A percentile compares a stretch with the other conserved stretches of the same genome.
Evolutionary conservation across 208 protist genomes (phyloP).

Genomic region (Phytomonas sp.): DNA sequence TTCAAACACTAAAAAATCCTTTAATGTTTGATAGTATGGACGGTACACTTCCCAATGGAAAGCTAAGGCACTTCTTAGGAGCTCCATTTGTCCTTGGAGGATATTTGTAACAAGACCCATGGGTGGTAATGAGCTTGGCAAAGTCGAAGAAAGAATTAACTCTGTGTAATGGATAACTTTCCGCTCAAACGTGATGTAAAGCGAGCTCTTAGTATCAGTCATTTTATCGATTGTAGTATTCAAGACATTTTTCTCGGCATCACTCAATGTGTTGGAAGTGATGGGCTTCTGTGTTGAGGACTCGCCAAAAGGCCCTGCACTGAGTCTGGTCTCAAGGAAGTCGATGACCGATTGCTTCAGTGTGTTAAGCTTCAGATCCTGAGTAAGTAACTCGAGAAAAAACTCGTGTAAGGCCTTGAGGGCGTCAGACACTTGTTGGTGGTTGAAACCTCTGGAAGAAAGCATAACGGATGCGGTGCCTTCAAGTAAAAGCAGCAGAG

Average conservation of each 20-base stretch:
- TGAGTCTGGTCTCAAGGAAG: constrained; percentile 23
- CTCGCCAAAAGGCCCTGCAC: constrained; percentile 1
- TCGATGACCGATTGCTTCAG: constrained; percentile 50
- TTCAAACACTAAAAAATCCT: background rate
- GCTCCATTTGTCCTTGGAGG: constrained; percentile 18
- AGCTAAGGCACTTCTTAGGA: constrained; percentile 26
- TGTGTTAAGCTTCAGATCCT: constrained; percentile 43
- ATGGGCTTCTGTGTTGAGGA: constrained; percentile 7
- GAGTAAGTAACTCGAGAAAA: constrained; percentile 38
- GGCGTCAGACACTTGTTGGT: constrained; percentile 21
- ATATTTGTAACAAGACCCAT: constrained; percentile 60
- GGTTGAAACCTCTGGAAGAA: constrained; percentile 28
- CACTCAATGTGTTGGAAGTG: constrained; percentile 22
- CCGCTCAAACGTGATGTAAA: constrained; percentile 68
- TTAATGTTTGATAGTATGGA: constrained; percentile 42
- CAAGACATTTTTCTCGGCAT: constrained; percentile 35
- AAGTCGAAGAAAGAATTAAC: constrained; percentile 17
- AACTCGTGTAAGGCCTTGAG: constrained; percentile 43
- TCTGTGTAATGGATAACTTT: constrained; percentile 37
- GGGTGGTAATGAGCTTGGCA: constrained; percentile 11
- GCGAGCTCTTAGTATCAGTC: constrained; percentile 56
- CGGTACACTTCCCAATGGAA: constrained; percentile 80
- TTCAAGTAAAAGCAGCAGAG: constrained; percentile 54
- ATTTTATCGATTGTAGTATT: constrained; percentile 65
- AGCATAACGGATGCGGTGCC: constrained; percentile 66